Conservation (phyloP, 2,329 filamentous ascomycete species). For the Microcyclosporella mali region DNA sequence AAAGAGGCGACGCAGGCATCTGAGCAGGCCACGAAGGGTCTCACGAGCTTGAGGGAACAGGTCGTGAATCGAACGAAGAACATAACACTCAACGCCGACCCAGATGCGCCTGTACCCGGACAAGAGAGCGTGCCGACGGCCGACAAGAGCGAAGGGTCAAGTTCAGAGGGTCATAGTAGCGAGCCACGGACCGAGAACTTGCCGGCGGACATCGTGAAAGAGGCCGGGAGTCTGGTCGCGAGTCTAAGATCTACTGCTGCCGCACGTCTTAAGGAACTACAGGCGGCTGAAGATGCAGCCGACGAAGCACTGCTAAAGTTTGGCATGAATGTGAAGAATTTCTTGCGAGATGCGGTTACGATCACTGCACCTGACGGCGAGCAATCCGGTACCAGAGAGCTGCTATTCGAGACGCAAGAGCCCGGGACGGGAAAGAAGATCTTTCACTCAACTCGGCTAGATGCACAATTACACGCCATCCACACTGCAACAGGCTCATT, state of each 20-base stretch:
- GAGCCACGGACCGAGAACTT: constrained; percentile 37
- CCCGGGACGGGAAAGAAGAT: constrained; percentile 77
- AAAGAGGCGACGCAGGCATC: constrained; percentile 71
- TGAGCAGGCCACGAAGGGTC: constrained; percentile 68
- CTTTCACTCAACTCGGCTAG: constrained; percentile 88
- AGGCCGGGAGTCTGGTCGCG: constrained; percentile 63
- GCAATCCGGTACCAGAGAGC: constrained; percentile 44
- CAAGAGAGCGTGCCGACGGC: constrained; percentile 24
- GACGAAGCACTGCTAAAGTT: constrained; percentile 92
- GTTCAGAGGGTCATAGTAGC: constrained; percentile 2
- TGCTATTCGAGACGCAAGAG: constrained; percentile 93
- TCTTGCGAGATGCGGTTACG: constrained; percentile 81
- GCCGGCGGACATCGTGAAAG: constrained; percentile 47
- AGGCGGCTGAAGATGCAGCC: constrained; percentile 88
- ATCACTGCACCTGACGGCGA: constrained; percentile 64
- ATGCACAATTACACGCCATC: constrained; percentile 92
- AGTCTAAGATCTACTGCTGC: constrained; percentile 48
- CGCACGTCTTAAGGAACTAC: constrained; percentile 71
- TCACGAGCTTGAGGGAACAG: constrained; percentile 58
- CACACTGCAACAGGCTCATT: constrained; percentile 81
- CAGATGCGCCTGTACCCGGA: constrained; percentile 19
- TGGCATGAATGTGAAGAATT: constrained; percentile 81
- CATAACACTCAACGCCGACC: constrained; percentile 22
- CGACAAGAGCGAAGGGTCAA: constrained; percentile 1
- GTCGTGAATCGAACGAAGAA: constrained; percentile 26